These are phyloP conservation scores for Zea mays DNA, from an alignment of 176 grass and related monocot genomes.

Conservation along the genomic window DNA sequence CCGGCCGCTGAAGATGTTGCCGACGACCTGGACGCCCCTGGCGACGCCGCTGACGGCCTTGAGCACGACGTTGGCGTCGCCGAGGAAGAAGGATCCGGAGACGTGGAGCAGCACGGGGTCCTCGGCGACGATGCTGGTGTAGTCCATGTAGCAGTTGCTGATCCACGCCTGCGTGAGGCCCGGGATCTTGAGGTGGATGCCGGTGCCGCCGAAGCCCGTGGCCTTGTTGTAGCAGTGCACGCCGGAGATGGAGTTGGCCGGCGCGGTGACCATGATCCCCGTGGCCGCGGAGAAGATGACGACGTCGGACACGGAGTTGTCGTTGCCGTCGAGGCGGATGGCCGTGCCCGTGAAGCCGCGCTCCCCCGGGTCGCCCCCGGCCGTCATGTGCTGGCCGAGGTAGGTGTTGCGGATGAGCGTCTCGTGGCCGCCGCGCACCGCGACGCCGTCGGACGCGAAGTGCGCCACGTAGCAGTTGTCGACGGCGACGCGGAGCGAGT, in stretches of 20 bases:
- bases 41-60: slow-evolving; percentile 65
- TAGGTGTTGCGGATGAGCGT: slow-evolving; percentile 61
- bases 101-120: slow-evolving; percentile 83
- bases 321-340: slow-evolving; percentile 70
- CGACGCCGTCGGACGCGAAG: slow-evolving; percentile 61
- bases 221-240: slow-evolving; percentile 98
- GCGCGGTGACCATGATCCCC: slow-evolving; percentile 63
- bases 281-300: slow-evolving; percentile 70
- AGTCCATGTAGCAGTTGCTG: slow-evolving; percentile 79
- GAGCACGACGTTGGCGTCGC: slow-evolving; percentile 81
- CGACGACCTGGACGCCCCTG: slow-evolving; percentile 50
- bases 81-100: slow-evolving; percentile 66
- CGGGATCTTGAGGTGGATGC: slow-evolving; percentile 65
- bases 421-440: slow-evolving; percentile 65
- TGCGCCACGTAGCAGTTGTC: slow-evolving; percentile 65
- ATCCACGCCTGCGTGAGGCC: slow-evolving; percentile 67
- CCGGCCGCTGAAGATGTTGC: slow-evolving; percentile 64
- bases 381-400: slow-evolving; percentile 76
- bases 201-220: slow-evolving; percentile 54
- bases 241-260: slow-evolving; percentile 79
- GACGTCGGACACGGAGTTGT: slow-evolving; percentile 74
- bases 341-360: slow-evolving; percentile 58
- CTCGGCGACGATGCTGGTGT: slow-evolving; percentile 67
- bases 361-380: slow-evolving; percentile 58
- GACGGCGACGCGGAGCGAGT: slow-evolving; percentile 64